phyloP scores from a whole-genome alignment of 2,329 filamentous ascomycete genomes.

The Elsinoe batatas region DNA sequence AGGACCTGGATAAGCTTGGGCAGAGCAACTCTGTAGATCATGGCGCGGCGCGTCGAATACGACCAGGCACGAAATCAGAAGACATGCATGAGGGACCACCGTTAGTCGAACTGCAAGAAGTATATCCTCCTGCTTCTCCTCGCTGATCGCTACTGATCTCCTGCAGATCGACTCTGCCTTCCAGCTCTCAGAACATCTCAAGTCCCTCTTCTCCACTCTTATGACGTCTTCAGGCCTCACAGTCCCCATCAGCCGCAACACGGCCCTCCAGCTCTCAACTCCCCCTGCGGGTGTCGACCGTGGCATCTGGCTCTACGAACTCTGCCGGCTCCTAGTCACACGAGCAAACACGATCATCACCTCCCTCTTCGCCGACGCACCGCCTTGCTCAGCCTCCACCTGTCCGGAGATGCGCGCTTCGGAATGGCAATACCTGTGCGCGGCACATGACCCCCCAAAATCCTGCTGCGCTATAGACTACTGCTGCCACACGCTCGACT shows the following conservation, averaged over 20 bases:
- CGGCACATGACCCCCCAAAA: constrained; percentile 93
- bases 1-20: constrained; percentile 51
- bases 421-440: constrained; percentile 98
- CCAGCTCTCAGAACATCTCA: constrained; percentile 93
- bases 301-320: constrained; percentile 93
- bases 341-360: constrained; percentile 90
- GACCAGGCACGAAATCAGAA: constrained; percentile 79
- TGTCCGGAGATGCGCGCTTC: constrained; percentile 98
- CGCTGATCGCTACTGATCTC: constrained; percentile 18
- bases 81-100: constrained; percentile 92
- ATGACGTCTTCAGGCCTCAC: constrained; percentile 67
- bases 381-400: constrained; percentile 77
- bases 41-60: constrained; percentile 73
- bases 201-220: constrained; percentile 76
- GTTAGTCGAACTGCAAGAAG: constrained; percentile 73
- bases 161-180: constrained; percentile 87
- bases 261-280: constrained; percentile 65
- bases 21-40: constrained; percentile 53
- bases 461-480: constrained; percentile 98
- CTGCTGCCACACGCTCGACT: constrained; percentile 96
- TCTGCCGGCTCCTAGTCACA: constrained; percentile 89
- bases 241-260: constrained; percentile 62
- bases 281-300: constrained; percentile 75
- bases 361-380: constrained; percentile 82
- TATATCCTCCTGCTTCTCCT: constrained; percentile 30